phyloP scores from a whole-genome alignment of 768 basidiomycete genomes.

The Roridomyces roridus region DNA sequence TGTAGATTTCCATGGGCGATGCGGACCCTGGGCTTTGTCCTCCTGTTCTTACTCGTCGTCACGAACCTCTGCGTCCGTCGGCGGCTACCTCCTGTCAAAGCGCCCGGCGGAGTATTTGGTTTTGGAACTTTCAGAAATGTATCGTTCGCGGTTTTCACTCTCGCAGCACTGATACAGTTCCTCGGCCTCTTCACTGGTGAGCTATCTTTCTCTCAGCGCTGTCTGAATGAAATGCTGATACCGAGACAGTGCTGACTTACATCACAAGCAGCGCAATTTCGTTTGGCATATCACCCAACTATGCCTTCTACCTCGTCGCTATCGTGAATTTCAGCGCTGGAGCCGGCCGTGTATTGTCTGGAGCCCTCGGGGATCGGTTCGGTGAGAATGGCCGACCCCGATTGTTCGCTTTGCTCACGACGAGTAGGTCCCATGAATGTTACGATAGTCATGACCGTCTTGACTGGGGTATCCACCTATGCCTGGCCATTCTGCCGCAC shows the following conservation, averaged over 20 bases:
- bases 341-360: constrained; percentile 50
- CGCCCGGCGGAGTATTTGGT: constrained; percentile 43
- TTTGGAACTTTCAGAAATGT: constrained; percentile 34
- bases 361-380: constrained; percentile 45
- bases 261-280: constrained; percentile 26
- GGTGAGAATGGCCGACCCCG: constrained; percentile 34
- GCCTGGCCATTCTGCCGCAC: constrained; percentile 15
- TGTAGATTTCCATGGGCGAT: constrained; percentile 62
- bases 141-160: not conserved
- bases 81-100: constrained; percentile 44
- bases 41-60: constrained; percentile 44
- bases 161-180: constrained; percentile 43
- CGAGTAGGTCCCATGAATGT: constrained; percentile 7
- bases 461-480: not conserved
- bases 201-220: not conserved
- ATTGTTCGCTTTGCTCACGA: not conserved
- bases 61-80: constrained; percentile 44
- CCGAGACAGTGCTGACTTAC: constrained; percentile 27
- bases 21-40: constrained; percentile 54
- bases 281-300: constrained; percentile 21
- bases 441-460: not conserved
- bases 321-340: constrained; percentile 53
- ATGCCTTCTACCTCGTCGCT: constrained; percentile 49
- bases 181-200: constrained; percentile 53
- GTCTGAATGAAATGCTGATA: too few relatives aligned